These are phyloP conservation scores for Cenococcum geophilum DNA, from an alignment of 495 filamentous ascomycete genomes.

Conservation along the genomic window DNA sequence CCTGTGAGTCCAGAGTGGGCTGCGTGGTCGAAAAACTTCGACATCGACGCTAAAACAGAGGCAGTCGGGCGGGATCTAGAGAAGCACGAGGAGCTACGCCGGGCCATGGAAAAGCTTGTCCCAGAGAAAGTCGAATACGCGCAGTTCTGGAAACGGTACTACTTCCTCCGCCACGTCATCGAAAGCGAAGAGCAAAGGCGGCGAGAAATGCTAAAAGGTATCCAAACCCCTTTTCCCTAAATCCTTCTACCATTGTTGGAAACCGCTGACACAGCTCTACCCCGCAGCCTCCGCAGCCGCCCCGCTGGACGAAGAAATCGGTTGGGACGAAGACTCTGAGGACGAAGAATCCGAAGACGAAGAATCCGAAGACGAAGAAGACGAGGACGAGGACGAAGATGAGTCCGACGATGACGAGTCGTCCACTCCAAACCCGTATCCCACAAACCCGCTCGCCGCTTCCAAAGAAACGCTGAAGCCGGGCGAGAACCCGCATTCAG, in stretches of 20 bases:
- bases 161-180: constrained; percentile 87
- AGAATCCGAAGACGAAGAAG: constrained; percentile 57
- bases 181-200: constrained; percentile 92
- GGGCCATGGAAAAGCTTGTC: constrained; percentile 92
- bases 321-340: constrained; percentile 78
- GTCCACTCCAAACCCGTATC: constrained; percentile 23
- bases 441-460: constrained; percentile 20
- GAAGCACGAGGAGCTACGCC: constrained; percentile 78
- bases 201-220: constrained; percentile 88
- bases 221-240: not conserved
- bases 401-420: constrained; percentile 11
- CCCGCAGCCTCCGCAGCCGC: constrained; percentile 33
- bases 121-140: constrained; percentile 82
- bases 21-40: constrained; percentile 67
- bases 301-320: constrained; percentile 67
- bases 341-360: constrained; percentile 46
- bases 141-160: constrained; percentile 92
- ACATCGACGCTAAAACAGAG: constrained; percentile 77
- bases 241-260: not conserved
- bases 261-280: constrained; percentile 3
- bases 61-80: constrained; percentile 77
- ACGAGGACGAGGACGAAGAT: constrained; percentile 56
- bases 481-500: constrained; percentile 4
- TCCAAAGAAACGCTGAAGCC: constrained; percentile 33
- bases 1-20: constrained; percentile 68